phyloP scores from a whole-genome alignment of 1,284 basidiomycete species.

The Apiotrichum sp. region DNA sequence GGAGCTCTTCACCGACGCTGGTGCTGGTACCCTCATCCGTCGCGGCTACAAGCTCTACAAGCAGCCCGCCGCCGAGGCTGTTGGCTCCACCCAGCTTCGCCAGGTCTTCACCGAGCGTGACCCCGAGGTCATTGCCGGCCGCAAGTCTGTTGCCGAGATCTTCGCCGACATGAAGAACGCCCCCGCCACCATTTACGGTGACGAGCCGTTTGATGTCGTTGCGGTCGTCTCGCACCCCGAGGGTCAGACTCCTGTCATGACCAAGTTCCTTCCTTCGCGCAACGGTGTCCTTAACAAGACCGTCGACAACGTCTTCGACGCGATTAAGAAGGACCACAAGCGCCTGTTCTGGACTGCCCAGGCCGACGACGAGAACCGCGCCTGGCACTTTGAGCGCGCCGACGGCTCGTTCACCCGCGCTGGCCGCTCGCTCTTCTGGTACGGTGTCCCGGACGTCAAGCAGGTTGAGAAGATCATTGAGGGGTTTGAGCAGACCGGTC shows the following conservation, averaged over 20 bases:
- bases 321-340: slow-evolving; percentile 91
- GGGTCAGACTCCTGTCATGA: slow-evolving; percentile 84
- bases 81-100: slow-evolving; percentile 88
- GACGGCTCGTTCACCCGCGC: slow-evolving; percentile 96
- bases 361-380: slow-evolving; percentile 88
- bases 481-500: slow-evolving; percentile 74
- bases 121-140: slow-evolving; percentile 78
- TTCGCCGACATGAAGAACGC: slow-evolving; percentile 71
- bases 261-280: slow-evolving; percentile 81
- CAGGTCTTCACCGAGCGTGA: slow-evolving; percentile 92
- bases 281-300: slow-evolving; percentile 89
- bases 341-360: slow-evolving; percentile 94
- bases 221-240: slow-evolving; percentile 90
- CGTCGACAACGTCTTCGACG: slow-evolving; percentile 93
- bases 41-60: slow-evolving; percentile 97
- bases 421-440: slow-evolving; percentile 91
- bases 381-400: slow-evolving; percentile 98
- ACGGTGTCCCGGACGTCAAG: slow-evolving; percentile 82
- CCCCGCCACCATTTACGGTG: slow-evolving; percentile 92
- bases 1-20: slow-evolving; percentile 97
- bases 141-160: slow-evolving; percentile 81
- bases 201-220: slow-evolving; percentile 92
- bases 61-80: slow-evolving; percentile 69
- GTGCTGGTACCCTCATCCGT: slow-evolving; percentile 94
- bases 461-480: slow-evolving; percentile 85